Evolutionary conservation across 148 eudicot species (phyloP).

Genomic region (Fagopyrum esculentum): DNA sequence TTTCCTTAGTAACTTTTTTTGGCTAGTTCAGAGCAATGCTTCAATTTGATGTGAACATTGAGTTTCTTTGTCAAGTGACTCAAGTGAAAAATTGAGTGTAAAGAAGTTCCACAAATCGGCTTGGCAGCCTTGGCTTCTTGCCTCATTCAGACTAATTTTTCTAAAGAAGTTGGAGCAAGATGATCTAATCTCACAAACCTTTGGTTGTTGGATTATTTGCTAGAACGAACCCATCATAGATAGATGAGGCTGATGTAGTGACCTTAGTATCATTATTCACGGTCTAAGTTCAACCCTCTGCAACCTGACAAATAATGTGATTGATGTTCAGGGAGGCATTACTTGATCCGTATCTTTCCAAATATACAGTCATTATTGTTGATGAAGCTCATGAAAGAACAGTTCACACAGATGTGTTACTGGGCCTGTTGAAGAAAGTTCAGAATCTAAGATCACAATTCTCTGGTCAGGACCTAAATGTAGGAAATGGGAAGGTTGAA

Average conservation of each 20-base stretch:
- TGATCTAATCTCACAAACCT: not conserved
- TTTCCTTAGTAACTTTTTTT: not conserved
- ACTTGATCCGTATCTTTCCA: conserved; percentile 80
- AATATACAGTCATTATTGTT: conserved; percentile 71
- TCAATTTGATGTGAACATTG: not conserved
- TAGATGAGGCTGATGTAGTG: not conserved
- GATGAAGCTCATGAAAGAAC: conserved; percentile 99
- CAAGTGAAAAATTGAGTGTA: not conserved
- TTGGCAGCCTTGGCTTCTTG: not conserved
- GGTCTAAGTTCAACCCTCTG: not conserved
- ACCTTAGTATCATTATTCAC: not conserved
- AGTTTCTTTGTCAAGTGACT: not conserved
- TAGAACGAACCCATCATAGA: not conserved
- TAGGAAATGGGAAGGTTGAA: conserved; percentile 23
- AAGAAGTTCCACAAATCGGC: not conserved
- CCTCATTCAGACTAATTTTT: not conserved
- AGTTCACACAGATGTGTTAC: conserved; percentile 90
- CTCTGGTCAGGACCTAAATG: conserved; percentile 18
- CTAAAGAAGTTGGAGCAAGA: not conserved
- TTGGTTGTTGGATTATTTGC: not conserved
- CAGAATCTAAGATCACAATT: conserved; percentile 61
- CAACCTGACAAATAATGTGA: conserved; percentile 22
- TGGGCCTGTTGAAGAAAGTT: conserved; percentile 79
- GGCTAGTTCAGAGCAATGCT: not conserved
- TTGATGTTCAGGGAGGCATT: conserved; percentile 76